phyloP scores from a whole-genome alignment of 139 green algal genomes.

The Closterium sp. region DNA sequence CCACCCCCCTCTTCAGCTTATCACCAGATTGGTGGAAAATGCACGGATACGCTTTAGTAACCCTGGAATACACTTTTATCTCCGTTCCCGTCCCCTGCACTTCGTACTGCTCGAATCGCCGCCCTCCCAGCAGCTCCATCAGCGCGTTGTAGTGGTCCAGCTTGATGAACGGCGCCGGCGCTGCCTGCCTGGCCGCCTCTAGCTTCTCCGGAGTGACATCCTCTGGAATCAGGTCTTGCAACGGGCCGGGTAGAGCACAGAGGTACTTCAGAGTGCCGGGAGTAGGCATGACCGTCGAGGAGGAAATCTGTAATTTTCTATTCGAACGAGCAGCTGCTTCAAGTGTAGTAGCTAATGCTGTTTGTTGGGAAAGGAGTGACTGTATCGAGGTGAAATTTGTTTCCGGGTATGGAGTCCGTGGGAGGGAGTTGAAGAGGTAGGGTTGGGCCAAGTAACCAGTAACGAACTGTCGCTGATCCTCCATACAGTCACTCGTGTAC shows the following conservation, averaged over 20 bases:
- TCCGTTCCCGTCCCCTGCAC: not conserved
- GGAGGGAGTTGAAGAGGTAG: not conserved
- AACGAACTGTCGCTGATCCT: conserved; percentile 15
- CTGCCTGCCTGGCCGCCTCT: not conserved
- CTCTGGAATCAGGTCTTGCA: not conserved
- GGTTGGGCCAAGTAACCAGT: not conserved
- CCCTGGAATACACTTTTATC: not conserved
- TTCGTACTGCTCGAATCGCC: not conserved
- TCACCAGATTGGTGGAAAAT: conserved; percentile 15
- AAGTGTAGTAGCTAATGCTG: not conserved
- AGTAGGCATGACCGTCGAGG: not conserved
- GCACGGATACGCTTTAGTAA: not conserved
- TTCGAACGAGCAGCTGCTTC: not conserved
- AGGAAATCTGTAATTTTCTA: not conserved
- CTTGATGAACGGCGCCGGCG: not conserved
- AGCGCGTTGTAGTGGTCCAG: conserved; percentile 20
- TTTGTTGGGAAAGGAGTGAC: not conserved
- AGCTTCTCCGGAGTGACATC: not conserved
- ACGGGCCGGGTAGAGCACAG: not conserved
- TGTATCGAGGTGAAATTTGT: not conserved
- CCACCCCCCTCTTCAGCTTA: not conserved
- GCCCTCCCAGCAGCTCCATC: conserved; percentile 14
- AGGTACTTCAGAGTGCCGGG: not conserved
- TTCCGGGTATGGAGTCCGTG: not conserved
- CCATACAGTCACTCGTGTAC: conserved; percentile 15